Conservation (phyloP, 2,329 filamentous ascomycete genomes). For the Colletotrichum viniferum region DNA sequence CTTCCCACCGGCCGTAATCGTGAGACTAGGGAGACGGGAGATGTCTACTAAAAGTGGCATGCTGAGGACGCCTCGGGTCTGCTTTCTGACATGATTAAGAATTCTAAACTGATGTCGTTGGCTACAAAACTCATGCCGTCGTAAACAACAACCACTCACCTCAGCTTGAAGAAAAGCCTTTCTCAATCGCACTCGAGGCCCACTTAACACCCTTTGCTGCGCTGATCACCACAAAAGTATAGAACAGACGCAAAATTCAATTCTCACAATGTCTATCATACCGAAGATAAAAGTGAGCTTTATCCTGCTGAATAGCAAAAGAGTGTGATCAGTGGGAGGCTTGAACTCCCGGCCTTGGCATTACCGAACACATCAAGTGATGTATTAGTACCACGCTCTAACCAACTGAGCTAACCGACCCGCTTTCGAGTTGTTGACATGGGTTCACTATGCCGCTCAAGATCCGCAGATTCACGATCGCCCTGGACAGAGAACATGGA, state of each 20-base stretch:
- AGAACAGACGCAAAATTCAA: not conserved
- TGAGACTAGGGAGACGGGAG: no score
- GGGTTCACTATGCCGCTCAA: accelerated
- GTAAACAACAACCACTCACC: no score
- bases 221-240: accelerated
- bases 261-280: accelerated
- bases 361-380: constrained; percentile 9
- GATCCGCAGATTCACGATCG: not conserved
- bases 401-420: constrained; percentile 22
- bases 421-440: accelerated
- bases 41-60: not conserved
- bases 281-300: accelerated
- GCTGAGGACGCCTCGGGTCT: not conserved
- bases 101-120: no score
- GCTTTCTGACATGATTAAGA: no score
- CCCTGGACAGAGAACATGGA: not conserved
- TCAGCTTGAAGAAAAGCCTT: no score
- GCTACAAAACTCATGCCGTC: no score
- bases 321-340: constrained; percentile 12
- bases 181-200: not conserved
- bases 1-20: not conserved
- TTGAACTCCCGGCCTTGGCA: constrained; percentile 22
- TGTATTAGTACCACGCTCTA: constrained; percentile 22
- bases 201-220: not conserved
- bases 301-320: not conserved